These are phyloP conservation scores for Delitschia confertaspora DNA, from an alignment of 495 filamentous ascomycete species.

Conservation along the genomic window DNA sequence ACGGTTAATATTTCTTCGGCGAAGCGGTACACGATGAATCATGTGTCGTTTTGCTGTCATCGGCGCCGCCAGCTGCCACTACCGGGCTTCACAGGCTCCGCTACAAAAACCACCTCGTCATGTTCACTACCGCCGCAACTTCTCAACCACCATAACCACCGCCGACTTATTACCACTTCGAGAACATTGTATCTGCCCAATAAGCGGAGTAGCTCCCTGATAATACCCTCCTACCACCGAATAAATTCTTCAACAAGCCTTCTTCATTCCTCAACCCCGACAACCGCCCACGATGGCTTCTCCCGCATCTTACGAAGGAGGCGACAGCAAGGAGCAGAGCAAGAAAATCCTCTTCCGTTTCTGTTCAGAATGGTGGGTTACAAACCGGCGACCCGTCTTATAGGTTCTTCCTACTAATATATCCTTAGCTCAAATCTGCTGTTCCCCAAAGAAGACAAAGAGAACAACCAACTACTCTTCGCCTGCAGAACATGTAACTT, in stretches of 20 bases:
- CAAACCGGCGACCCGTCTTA: background rate
- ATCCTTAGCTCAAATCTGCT: slow-evolving; percentile 77
- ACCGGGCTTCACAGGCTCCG: too few species aligned
- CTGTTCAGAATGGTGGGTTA: slow-evolving; percentile 79
- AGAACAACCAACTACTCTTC: slow-evolving; percentile 57
- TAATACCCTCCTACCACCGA: background rate
- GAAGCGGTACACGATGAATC: too few species aligned
- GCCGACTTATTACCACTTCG: background rate
- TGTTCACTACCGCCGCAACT: background rate
- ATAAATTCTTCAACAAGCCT: background rate
- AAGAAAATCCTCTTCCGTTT: slow-evolving; percentile 92
- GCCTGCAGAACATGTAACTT: slow-evolving; percentile 87
- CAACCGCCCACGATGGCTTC: slow-evolving; percentile 23
- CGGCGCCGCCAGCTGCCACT: too few species aligned
- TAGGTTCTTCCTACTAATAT: slow-evolving; percentile 11
- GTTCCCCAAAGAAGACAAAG: slow-evolving; percentile 84
- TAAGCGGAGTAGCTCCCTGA: too few species aligned
- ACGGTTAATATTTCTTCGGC: too few species aligned
- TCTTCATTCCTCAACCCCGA: background rate
- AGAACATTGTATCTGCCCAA: background rate
- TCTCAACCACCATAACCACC: background rate
- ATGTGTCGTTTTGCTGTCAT: too few species aligned
- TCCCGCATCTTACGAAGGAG: slow-evolving; percentile 43
- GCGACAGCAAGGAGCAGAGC: slow-evolving; percentile 34
- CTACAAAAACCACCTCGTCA: too few species aligned